A percentile compares a stretch with the other conserved stretches of the same genome.
phyloP scores from a whole-genome alignment of 176 grass and related monocot genomes.

The Bothriochloa decipiens region DNA sequence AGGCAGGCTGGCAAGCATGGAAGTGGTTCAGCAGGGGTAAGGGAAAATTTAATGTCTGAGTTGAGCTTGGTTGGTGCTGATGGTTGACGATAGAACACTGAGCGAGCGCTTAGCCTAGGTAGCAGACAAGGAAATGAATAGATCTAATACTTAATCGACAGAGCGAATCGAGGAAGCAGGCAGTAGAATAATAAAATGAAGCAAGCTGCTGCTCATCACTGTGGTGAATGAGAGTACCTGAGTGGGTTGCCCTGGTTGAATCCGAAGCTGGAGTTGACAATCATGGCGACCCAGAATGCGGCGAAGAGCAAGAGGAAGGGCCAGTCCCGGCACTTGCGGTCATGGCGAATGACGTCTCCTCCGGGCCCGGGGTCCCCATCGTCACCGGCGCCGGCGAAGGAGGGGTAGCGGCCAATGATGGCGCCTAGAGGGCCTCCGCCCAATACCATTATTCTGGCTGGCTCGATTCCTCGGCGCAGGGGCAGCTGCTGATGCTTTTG shows the following conservation, averaged over 20 bases:
- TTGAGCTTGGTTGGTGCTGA: background rate
- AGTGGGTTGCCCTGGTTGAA: slow-evolving; percentile 93
- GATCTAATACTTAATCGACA: background rate
- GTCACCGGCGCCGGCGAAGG: slow-evolving; percentile 20
- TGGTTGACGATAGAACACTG: background rate
- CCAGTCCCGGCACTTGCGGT: slow-evolving; percentile 89
- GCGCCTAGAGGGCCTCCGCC: slow-evolving; percentile 70
- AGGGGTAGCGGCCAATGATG: slow-evolving; percentile 75
- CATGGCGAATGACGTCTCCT: slow-evolving; percentile 64
- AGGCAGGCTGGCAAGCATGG: too few relatives aligned
- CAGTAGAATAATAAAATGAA: background rate
- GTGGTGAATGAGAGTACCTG: slow-evolving; percentile 52
- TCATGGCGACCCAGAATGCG: slow-evolving; percentile 87
- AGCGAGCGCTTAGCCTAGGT: background rate
- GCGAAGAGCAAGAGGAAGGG: slow-evolving; percentile 79
- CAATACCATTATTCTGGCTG: background rate
- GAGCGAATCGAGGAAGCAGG: background rate
- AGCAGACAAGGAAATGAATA: background rate
- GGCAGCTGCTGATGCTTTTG: background rate
- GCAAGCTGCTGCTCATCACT: background rate
- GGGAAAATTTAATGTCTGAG: background rate
- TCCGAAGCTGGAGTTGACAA: slow-evolving; percentile 97
- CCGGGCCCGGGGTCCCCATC: slow-evolving; percentile 30
- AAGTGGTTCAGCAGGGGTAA: background rate
- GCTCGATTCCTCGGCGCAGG: background rate